A percentile compares a stretch with the other conserved stretches of the same genome.
Evolutionary conservation across 352 stramenopile genomes (phyloP).

Genomic region (Phytophthora gonapodyides): DNA sequence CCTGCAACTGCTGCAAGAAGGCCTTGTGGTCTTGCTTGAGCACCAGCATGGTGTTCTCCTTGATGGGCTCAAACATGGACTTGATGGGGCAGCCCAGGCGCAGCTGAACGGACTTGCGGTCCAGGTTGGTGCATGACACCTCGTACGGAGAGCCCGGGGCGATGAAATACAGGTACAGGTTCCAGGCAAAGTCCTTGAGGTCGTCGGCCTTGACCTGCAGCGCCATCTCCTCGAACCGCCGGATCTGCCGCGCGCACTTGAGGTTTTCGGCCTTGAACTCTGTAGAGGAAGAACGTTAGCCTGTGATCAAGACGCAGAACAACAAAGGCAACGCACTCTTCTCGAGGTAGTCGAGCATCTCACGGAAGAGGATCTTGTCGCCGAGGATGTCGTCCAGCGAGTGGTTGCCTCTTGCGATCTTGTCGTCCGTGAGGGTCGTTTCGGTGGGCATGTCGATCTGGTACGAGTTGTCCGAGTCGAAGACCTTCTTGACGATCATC

Average conservation of each 20-base stretch:
- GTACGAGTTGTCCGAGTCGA: constrained; percentile 74
- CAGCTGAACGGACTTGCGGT: constrained; percentile 82
- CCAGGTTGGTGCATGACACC: constrained; percentile 83
- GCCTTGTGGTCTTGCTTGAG: constrained; percentile 86
- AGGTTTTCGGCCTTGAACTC: constrained; percentile 88
- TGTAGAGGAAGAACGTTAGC: constrained; percentile 18
- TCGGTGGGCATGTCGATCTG: constrained; percentile 61
- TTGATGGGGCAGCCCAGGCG: constrained; percentile 79
- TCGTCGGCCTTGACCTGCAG: constrained; percentile 69
- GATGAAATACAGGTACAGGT: constrained; percentile 86
- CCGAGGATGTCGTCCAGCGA: constrained; percentile 82
- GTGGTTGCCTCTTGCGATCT: constrained; percentile 59
- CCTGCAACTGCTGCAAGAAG: constrained; percentile 70
- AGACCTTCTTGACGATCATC: constrained; percentile 66
- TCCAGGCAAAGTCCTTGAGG: constrained; percentile 82
- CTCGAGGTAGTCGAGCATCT: constrained; percentile 88
- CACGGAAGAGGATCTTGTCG: constrained; percentile 82
- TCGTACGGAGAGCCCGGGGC: constrained; percentile 73
- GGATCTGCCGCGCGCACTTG: constrained; percentile 82
- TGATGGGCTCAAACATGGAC: constrained; percentile 86
- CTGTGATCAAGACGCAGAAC: not conserved
- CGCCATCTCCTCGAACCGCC: constrained; percentile 77
- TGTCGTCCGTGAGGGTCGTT: constrained; percentile 65
- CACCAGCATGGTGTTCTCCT: constrained; percentile 86
- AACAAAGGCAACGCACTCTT: constrained; percentile 58